A percentile compares a stretch with the other conserved stretches of the same genome.
Conservation (phyloP, 768 basidiomycete genomes). For the Trametes meyenii region DNA sequence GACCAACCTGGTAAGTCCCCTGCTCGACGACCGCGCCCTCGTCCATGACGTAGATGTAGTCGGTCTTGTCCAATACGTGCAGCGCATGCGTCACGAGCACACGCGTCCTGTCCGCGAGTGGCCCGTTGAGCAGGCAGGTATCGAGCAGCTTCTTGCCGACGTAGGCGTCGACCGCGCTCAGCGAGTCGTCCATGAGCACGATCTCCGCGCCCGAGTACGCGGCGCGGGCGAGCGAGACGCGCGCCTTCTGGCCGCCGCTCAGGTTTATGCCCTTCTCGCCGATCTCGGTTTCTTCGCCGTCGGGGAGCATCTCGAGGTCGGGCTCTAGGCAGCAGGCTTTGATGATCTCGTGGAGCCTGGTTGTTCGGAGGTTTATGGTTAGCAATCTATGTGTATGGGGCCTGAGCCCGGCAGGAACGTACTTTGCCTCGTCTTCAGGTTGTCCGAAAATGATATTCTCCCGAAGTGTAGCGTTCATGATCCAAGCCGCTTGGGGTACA, state of each 20-base stretch:
- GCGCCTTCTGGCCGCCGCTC: slow-evolving; percentile 57
- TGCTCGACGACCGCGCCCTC: slow-evolving; percentile 55
- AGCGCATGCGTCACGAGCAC: slow-evolving; percentile 90
- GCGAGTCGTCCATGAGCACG: slow-evolving; percentile 80
- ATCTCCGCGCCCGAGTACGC: slow-evolving; percentile 75
- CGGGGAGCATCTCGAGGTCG: slow-evolving; percentile 71
- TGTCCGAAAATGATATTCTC: slow-evolving; percentile 80
- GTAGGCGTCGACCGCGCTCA: slow-evolving; percentile 78
- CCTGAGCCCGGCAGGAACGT: neutral
- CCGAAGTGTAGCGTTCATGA: slow-evolving; percentile 65
- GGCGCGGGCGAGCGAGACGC: slow-evolving; percentile 76
- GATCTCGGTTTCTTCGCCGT: slow-evolving; percentile 71
- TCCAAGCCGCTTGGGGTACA: slow-evolving; percentile 66
- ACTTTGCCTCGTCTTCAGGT: slow-evolving; percentile 60
- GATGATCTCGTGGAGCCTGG: slow-evolving; percentile 59
- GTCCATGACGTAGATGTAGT: slow-evolving; percentile 73
- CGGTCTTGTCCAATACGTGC: slow-evolving; percentile 84
- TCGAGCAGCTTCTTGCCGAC: slow-evolving; percentile 61
- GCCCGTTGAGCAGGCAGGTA: slow-evolving; percentile 36
- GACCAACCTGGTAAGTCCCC: slow-evolving; percentile 40
- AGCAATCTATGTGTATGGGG: neutral
- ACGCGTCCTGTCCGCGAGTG: slow-evolving; percentile 60
- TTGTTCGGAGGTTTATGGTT: neutral
- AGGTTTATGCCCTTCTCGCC: slow-evolving; percentile 79
- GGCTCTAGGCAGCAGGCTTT: slow-evolving; percentile 68